Evolutionary conservation across 208 protist genomes (phyloP).

Genomic region (Leishmania arabica): DNA sequence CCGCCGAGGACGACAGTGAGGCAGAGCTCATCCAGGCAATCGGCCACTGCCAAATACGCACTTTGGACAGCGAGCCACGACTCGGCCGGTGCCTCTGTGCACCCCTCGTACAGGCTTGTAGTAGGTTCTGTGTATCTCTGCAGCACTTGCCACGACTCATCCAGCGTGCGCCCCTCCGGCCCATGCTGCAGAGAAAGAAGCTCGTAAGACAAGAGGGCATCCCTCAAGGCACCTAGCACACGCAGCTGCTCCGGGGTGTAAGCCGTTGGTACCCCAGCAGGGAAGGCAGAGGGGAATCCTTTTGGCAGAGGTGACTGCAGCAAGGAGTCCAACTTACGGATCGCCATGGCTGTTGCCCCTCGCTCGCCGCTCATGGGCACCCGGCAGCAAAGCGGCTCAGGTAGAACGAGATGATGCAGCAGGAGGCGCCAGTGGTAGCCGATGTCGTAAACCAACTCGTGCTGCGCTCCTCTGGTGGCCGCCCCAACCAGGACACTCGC

Average conservation of each 20-base stretch:
- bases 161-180: constrained; percentile 6
- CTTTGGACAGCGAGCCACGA: constrained; percentile 35
- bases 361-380: constrained; percentile 4
- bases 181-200: constrained; percentile 25
- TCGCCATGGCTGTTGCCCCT: constrained; percentile 12
- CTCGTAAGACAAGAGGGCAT: constrained; percentile 32
- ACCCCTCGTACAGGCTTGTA: not conserved
- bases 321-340: constrained; percentile 14
- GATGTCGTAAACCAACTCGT: constrained; percentile 17
- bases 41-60: constrained; percentile 30
- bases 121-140: constrained; percentile 7
- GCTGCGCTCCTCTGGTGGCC: constrained; percentile 19
- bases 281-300: not conserved
- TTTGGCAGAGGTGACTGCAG: not conserved
- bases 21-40: constrained; percentile 44
- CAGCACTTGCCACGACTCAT: constrained; percentile 20
- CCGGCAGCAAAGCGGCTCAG: constrained; percentile 1
- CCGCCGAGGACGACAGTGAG: constrained; percentile 34
- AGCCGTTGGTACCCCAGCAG: not conserved
- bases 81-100: constrained; percentile 17
- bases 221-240: constrained; percentile 10
- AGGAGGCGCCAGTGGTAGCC: constrained; percentile 21
- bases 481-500: constrained; percentile 35
- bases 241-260: constrained; percentile 1
- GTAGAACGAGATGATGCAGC: constrained; percentile 34